Evolutionary conservation across 257 asterid species (phyloP).

Genomic region (Rehmannia glutinosa): DNA sequence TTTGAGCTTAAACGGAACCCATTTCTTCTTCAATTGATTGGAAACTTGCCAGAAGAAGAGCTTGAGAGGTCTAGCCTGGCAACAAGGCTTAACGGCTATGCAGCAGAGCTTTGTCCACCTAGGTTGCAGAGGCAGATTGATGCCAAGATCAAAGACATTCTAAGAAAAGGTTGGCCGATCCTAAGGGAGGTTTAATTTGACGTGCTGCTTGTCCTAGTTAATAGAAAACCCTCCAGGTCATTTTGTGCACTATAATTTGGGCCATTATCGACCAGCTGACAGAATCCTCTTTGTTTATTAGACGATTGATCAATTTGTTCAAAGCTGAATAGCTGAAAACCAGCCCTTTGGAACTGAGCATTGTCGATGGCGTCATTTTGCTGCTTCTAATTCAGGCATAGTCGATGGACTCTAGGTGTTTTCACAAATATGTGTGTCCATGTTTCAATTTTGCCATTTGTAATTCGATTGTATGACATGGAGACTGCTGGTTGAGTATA

Average conservation of each 20-base stretch:
- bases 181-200: constrained; percentile 55
- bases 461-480: background rate
- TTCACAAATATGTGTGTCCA: background rate
- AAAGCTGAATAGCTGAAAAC: constrained; percentile 8
- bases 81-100: constrained; percentile 81
- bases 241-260: constrained; percentile 1
- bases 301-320: background rate
- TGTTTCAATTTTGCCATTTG: background rate
- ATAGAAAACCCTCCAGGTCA: background rate
- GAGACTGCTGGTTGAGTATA: background rate
- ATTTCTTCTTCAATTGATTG: constrained; percentile 85
- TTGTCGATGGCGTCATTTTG: background rate
- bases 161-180: constrained; percentile 91
- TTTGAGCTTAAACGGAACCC: constrained; percentile 92
- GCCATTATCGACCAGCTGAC: constrained; percentile 13
- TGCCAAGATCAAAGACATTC: constrained; percentile 64
- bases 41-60: constrained; percentile 86
- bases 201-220: constrained; percentile 7
- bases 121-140: constrained; percentile 66
- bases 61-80: constrained; percentile 75
- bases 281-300: background rate
- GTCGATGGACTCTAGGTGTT: too few species aligned
- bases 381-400: constrained; percentile 10
- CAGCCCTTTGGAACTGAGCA: background rate
- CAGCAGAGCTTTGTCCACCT: constrained; percentile 90